Evolutionary conservation across 495 filamentous ascomycete genomes (phyloP), one percentile per base, ranked within the genome.

Genomic region (Talaromyces liani): DNA sequence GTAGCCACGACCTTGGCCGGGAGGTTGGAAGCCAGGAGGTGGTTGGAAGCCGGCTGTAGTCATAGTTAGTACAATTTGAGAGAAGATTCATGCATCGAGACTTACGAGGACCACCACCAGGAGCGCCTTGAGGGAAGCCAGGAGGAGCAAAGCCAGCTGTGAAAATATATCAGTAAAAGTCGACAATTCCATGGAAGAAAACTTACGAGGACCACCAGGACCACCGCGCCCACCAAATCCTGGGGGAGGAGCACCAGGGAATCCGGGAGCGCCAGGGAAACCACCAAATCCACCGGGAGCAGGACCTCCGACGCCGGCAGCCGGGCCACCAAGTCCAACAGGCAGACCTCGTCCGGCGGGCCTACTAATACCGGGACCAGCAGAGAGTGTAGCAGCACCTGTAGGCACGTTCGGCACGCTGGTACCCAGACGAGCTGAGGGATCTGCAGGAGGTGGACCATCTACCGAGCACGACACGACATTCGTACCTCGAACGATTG

Each of bases 391-490:
- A 18, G 87, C 81, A 57, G 79, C 80, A 12, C 83, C 80, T 62
- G 79, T 76, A 49, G 87, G 77, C 39, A 88, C 90, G 65, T 84
- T 85, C 31, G 89, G 82, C 29, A 87, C 90, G 64, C 84, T 82
- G 68, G 89, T 85, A 64, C 92, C 94, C 60, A 99, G 82, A 75
- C 94, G 87, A 31, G 93, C 87, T 67, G 92, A 89, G 31, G 93
- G 93, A 70, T 99, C 95, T 63, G 92, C 90, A 24, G 94, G 92
- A n/a, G 94, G 94, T 36, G 94, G 93, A 65, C 92, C 95, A 68
- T 98, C 94, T 62, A 98, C 93, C 3, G 94, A 96, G 65, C 94
- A 86, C 27, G 92, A 95, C 53, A 98, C 87, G 55, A 99, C 93
- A 68, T 95, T 87, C 36, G 92, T 89, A 66, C 94, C 94, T 64